These are phyloP conservation scores for Ormosia emarginata DNA, from an alignment of 306 rosid species.

Conservation along the genomic window DNA sequence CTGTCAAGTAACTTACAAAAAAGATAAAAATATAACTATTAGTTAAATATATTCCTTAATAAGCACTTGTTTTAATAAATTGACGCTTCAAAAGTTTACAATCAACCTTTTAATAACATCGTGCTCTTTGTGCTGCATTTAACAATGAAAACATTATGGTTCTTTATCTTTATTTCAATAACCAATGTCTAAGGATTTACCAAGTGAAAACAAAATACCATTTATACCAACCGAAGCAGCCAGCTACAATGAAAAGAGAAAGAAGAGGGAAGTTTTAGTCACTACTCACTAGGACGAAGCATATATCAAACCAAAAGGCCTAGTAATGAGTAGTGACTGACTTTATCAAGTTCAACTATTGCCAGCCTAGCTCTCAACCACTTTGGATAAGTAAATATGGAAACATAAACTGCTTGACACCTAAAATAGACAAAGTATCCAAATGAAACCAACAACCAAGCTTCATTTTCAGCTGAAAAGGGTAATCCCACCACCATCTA, in stretches of 20 bases:
- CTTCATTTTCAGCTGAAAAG: conserved; percentile 50
- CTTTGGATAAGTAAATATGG: conserved; percentile 42
- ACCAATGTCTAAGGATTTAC: neutral
- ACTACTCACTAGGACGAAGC: neutral
- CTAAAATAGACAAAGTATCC: conserved; percentile 30
- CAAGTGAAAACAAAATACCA: neutral
- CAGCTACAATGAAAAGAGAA: neutral
- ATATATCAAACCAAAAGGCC: conserved; percentile 23
- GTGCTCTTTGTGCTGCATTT: no score
- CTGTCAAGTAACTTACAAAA: no score
- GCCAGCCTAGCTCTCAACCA: conserved; percentile 72
- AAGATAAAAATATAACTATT: no score
- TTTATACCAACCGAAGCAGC: neutral
- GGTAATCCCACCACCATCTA: conserved; percentile 56
- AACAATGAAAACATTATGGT: neutral
- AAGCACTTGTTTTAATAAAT: no score
- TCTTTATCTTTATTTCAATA: neutral
- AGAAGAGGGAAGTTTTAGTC: neutral
- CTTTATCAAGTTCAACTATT: conserved; percentile 35
- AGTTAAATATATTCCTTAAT: no score
- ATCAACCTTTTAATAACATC: no score
- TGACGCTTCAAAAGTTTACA: no score
- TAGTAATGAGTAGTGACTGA: conserved; percentile 27
- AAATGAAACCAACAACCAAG: conserved; percentile 48
- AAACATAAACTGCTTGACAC: conserved; percentile 25